Conservation (phyloP, 2,329 filamentous ascomycete genomes). For the Sordariomycetes sp. region DNA sequence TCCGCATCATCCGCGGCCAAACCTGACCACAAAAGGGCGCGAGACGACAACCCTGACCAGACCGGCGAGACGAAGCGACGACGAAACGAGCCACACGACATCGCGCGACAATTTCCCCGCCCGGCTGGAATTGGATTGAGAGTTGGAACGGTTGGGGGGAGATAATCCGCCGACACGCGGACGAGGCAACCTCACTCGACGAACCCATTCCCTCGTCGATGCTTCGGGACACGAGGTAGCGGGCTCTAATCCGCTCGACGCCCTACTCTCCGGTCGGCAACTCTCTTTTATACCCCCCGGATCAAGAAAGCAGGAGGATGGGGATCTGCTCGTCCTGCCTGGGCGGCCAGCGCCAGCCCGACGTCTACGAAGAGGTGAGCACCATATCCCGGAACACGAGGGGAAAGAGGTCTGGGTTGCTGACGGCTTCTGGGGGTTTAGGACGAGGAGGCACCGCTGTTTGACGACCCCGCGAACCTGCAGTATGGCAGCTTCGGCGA, state of each 20-base stretch:
- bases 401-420: background rate
- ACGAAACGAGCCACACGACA: too few species aligned
- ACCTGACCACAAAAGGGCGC: too few species aligned
- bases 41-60: too few species aligned
- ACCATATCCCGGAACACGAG: background rate
- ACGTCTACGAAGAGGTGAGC: conserved; percentile 44
- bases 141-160: too few species aligned
- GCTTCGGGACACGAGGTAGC: background rate
- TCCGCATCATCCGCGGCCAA: too few species aligned
- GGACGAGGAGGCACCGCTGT: conserved; percentile 47
- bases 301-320: conserved; percentile 25
- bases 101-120: too few species aligned
- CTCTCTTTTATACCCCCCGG: background rate
- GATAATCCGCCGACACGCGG: too few species aligned
- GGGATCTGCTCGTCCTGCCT: conserved; percentile 53
- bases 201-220: background rate
- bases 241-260: background rate
- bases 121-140: too few species aligned
- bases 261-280: background rate
- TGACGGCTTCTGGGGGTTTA: conserved; percentile 25
- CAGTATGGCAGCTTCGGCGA: conserved; percentile 56
- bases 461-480: conserved; percentile 47
- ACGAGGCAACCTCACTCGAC: too few species aligned
- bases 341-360: conserved; percentile 33
- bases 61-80: too few species aligned